phyloP scores from a whole-genome alignment of 768 basidiomycete genomes.

The Mycena belliarum region DNA sequence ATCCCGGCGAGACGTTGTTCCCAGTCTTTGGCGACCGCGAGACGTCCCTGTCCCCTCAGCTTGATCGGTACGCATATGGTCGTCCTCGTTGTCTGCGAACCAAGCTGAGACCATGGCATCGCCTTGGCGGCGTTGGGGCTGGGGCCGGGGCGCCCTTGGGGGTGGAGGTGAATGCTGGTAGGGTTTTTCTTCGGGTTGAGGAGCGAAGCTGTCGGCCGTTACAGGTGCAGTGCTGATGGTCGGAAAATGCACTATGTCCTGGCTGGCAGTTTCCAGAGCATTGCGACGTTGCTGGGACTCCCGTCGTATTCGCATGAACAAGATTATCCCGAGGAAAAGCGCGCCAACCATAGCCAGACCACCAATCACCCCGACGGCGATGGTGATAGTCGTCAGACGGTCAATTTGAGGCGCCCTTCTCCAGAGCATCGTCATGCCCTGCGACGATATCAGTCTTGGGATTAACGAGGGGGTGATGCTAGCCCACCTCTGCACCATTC shows the following conservation, averaged over 20 bases:
- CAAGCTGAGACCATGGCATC: slow-evolving; percentile 1
- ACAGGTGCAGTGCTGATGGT: not conserved
- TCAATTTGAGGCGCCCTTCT: not conserved
- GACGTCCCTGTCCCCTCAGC: not conserved
- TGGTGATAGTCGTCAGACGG: not conserved
- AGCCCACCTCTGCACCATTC: not conserved
- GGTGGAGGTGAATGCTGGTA: not conserved
- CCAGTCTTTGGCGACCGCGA: not conserved
- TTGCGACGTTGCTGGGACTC: not conserved
- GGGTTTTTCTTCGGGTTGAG: slow-evolving; percentile 1
- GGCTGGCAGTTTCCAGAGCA: not conserved
- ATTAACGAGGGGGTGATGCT: not conserved
- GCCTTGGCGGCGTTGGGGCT: not conserved
- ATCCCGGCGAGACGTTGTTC: not conserved
- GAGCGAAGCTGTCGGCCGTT: not conserved
- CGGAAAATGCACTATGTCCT: not conserved
- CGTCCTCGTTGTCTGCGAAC: not conserved
- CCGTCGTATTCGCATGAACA: slow-evolving; percentile 4
- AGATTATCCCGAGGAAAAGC: slow-evolving; percentile 8
- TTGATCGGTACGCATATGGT: too few relatives aligned
- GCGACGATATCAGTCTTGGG: not conserved
- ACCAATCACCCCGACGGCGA: slow-evolving; percentile 13
- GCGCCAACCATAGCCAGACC: slow-evolving; percentile 12
- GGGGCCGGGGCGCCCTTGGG: not conserved
- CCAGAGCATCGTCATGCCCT: slow-evolving; percentile 44